Conservation (phyloP, 2,329 filamentous ascomycete species). For the Phyllosticta capitalensis region DNA sequence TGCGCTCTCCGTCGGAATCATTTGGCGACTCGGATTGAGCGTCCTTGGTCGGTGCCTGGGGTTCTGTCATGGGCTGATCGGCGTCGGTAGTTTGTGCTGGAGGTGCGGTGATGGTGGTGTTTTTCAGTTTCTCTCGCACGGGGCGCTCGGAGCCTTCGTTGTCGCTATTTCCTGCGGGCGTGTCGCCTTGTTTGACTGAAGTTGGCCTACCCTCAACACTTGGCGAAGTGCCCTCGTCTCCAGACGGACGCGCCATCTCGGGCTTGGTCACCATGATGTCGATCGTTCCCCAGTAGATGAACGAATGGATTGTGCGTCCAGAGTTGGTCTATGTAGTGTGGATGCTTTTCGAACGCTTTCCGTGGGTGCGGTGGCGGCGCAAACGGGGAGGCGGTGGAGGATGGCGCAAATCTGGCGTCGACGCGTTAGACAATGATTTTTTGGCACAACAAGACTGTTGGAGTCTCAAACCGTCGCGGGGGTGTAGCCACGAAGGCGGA, state of each 20-base stretch:
- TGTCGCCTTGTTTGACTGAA: neutral
- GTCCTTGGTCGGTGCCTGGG: slow-evolving; percentile 10
- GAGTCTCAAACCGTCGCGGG: neutral
- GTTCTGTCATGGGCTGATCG: slow-evolving; percentile 17
- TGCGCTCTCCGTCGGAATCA: neutral
- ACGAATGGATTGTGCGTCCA: neutral
- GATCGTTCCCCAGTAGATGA: neutral
- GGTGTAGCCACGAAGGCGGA: neutral
- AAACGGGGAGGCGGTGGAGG: neutral
- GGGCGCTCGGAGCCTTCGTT: slow-evolving; percentile 45
- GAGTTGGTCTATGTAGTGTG: neutral
- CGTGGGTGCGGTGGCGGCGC: neutral
- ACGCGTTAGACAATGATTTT: neutral
- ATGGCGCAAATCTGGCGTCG: neutral
- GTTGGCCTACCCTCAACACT: neutral
- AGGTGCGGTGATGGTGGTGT: slow-evolving; percentile 46
- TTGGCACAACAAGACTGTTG: neutral
- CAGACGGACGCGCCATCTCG: neutral
- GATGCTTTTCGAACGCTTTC: neutral
- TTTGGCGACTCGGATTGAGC: neutral
- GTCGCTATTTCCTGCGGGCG: slow-evolving; percentile 22
- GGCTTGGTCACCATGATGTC: neutral
- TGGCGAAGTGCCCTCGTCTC: neutral
- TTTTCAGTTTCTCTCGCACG: slow-evolving; percentile 51
- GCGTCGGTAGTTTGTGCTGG: neutral